Base-by-base conservation (phyloP, 352 stramenopile species). In the Globisporangium megalacanthum region DNA sequence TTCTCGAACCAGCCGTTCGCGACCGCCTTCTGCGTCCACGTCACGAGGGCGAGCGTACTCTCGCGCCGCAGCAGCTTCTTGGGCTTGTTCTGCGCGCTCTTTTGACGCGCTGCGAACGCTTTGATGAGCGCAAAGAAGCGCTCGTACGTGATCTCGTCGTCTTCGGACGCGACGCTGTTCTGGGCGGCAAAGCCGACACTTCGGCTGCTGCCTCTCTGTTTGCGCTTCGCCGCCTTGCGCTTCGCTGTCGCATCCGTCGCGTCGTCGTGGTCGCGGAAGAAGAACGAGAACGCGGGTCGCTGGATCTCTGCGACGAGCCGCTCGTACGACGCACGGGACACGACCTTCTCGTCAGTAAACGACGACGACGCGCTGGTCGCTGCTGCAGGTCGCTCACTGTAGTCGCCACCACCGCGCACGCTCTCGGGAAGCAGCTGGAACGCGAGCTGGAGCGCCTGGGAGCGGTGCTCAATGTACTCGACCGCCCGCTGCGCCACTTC, bases 401-500 rank as follows among this genome's bases (percentile, higher is more conserved):
- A 33, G n/a, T 45, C 47, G 7, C 57, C 25, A 1, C 29, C 35
- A 8, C 33, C n/a, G 22, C 19, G 25, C 17, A 29, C 29, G 11
- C n/a, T 63, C 4, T 52, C 52, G 6, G 75, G 72, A 0, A 84
- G 47, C 15, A 84, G 44, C 11, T 77, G 49, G 41, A 82, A 84
- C 5, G 75, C 75, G 14, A 76, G 65, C 44, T 83, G 66, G 10
- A 91, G 73, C 11, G 80, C 76, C 44, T 81, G 47, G 6, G 72
- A 62, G 36, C 79, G 59, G 7, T 76, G 69, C 11, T 68, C 54
- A 1, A 62, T 53, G 37, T 76, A 79, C 0, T 60, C 58, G 0
- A 61, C 29, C 0, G 66, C 74, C 6, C 66, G 65, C 11, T 79
- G 61, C 14, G 64, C 62, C 6, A 77, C 61, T 36, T 85, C 70